Evolutionary conservation across 139 green algal species (phyloP).

Genomic region (Raphidocelis subcapitata): DNA sequence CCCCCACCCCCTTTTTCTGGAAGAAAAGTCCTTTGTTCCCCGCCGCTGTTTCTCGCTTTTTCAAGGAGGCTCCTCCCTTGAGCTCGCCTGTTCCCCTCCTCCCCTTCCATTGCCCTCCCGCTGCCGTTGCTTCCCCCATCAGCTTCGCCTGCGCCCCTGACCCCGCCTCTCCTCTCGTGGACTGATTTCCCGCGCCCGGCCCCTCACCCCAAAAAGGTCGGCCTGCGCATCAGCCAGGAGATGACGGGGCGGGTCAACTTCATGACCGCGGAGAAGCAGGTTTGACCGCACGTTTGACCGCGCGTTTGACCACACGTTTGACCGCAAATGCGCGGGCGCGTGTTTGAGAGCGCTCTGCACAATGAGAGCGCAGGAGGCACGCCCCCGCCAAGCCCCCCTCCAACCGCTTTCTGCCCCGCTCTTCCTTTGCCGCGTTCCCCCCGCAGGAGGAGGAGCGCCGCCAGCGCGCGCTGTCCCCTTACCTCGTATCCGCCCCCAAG

Average conservation of each 20-base stretch:
- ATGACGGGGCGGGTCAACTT: too few species aligned
- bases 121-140: neutral
- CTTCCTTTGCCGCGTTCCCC: neutral
- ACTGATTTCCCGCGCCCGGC: too few species aligned
- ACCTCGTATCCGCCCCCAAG: conserved; percentile 50
- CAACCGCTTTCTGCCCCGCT: neutral
- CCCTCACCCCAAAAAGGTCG: too few species aligned
- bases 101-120: neutral
- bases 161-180: too few species aligned
- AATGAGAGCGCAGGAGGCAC: too few species aligned
- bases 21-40: neutral
- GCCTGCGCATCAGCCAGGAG: too few species aligned
- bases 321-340: too few species aligned
- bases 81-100: neutral
- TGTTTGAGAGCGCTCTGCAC: too few species aligned
- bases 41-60: neutral
- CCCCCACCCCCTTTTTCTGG: neutral
- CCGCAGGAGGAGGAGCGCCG: conserved; percentile 37
- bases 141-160: neutral
- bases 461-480: conserved; percentile 47
- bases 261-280: too few species aligned
- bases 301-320: too few species aligned
- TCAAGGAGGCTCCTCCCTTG: neutral
- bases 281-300: too few species aligned
- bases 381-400: neutral